Conservation (phyloP, 352 stramenopile genomes). For the Phytophthora rubi region DNA sequence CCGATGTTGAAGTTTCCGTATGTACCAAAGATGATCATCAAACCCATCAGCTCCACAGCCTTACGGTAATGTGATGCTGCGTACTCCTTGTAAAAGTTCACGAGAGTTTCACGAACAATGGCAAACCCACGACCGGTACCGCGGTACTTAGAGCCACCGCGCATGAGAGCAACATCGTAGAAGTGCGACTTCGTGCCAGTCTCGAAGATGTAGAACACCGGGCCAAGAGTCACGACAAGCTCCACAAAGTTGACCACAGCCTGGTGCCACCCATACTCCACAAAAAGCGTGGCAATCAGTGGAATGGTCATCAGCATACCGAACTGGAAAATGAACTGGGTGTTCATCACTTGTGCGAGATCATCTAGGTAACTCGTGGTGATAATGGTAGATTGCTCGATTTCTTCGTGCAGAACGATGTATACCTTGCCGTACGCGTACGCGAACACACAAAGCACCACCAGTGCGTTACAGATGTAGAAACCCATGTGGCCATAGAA, state of each 20-base stretch:
- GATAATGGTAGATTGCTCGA: conserved; percentile 77
- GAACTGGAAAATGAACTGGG: conserved; percentile 91
- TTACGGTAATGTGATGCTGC: conserved; percentile 85
- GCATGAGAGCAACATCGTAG: conserved; percentile 88
- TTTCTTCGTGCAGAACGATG: conserved; percentile 78
- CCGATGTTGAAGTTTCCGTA: conserved; percentile 86
- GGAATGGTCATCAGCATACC: conserved; percentile 90
- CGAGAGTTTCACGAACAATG: conserved; percentile 85
- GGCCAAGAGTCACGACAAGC: conserved; percentile 80
- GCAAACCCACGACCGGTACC: conserved; percentile 85
- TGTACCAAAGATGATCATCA: conserved; percentile 85
- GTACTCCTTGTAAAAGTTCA: conserved; percentile 90
- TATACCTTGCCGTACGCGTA: conserved; percentile 89
- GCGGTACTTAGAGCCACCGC: conserved; percentile 86
- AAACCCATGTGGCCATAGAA: conserved; percentile 92
- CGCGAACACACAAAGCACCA: conserved; percentile 81
- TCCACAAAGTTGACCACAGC: conserved; percentile 84
- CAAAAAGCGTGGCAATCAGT: conserved; percentile 81
- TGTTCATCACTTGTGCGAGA: conserved; percentile 81
- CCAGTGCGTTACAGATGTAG: conserved; percentile 87
- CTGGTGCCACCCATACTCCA: conserved; percentile 87
- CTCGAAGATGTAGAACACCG: conserved; percentile 90
- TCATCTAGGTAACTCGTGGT: conserved; percentile 79
- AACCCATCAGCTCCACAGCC: conserved; percentile 74
- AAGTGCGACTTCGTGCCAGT: conserved; percentile 88